These are phyloP conservation scores for Diaporthe nobilis DNA, from an alignment of 2,329 filamentous ascomycete species.

Conservation along the genomic window DNA sequence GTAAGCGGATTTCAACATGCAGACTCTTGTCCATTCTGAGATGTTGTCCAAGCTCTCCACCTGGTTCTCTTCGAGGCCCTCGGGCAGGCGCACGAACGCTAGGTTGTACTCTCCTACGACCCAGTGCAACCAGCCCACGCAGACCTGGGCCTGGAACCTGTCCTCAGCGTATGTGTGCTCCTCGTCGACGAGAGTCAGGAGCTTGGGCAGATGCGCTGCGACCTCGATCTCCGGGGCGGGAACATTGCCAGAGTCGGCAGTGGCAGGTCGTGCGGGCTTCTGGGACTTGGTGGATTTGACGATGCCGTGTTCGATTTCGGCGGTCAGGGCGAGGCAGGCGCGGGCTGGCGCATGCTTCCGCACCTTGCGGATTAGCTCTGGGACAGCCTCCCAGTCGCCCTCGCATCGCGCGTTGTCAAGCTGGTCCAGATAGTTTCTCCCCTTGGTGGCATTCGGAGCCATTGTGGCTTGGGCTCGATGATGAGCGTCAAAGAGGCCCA, in stretches of 20 bases:
- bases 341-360: constrained; percentile 92
- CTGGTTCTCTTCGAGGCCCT: constrained; percentile 69
- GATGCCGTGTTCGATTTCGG: constrained; percentile 77
- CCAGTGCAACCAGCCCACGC: constrained; percentile 89
- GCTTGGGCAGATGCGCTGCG: constrained; percentile 61
- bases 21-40: constrained; percentile 85
- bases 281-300: constrained; percentile 64
- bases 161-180: constrained; percentile 70
- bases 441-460: constrained; percentile 74
- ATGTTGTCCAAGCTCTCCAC: constrained; percentile 67
- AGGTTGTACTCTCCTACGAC: constrained; percentile 77
- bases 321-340: constrained; percentile 80
- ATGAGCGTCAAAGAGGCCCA: constrained; percentile 10
- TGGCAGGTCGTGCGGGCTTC: constrained; percentile 54
- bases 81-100: constrained; percentile 74
- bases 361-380: constrained; percentile 92
- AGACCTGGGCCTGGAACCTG: constrained; percentile 84
- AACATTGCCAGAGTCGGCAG: constrained; percentile 56
- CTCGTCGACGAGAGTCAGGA: constrained; percentile 70
- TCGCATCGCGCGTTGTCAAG: constrained; percentile 91
- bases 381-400: constrained; percentile 87
- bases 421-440: constrained; percentile 82
- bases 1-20: constrained; percentile 83
- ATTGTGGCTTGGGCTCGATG: constrained; percentile 36
- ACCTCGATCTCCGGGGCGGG: constrained; percentile 61